phyloP scores from a whole-genome alignment of 164 flowering plant species.

The Liriodendron chinense region DNA sequence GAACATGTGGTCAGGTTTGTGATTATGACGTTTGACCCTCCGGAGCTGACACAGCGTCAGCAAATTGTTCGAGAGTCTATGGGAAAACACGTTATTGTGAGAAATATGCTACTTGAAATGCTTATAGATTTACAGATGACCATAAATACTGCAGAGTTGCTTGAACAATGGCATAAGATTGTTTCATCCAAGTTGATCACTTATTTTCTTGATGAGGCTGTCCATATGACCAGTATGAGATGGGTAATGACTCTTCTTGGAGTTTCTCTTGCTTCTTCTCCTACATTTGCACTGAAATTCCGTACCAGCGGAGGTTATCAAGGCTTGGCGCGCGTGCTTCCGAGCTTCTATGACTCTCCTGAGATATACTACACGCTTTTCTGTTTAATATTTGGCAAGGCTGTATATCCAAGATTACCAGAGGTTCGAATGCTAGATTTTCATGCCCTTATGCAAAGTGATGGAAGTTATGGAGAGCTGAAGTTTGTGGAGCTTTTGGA shows the following conservation, averaged over 20 bases:
- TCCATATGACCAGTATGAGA: constrained; percentile 98
- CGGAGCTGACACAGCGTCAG: constrained; percentile 50
- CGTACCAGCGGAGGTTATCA: constrained; percentile 93
- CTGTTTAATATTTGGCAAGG: constrained; percentile 94
- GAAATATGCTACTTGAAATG: constrained; percentile 98
- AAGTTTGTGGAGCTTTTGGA: constrained; percentile 91
- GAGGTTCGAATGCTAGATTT: constrained; percentile 99
- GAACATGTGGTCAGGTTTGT: constrained; percentile 93
- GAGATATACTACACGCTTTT: constrained; percentile 91
- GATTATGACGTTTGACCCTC: constrained; percentile 98
- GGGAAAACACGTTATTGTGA: constrained; percentile 98
- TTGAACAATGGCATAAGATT: constrained; percentile 97
- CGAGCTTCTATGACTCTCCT: constrained; percentile 95
- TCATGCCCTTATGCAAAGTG: constrained; percentile 92
- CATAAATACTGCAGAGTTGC: constrained; percentile 78
- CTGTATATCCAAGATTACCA: constrained; percentile 96
- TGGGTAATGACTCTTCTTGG: constrained; percentile 99
- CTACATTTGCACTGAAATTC: constrained; percentile 88
- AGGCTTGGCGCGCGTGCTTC: constrained; percentile 76
- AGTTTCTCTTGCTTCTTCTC: constrained; percentile 87
- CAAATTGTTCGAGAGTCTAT: constrained; percentile 77
- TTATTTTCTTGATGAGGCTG: constrained; percentile 96
- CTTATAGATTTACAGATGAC: constrained; percentile 95
- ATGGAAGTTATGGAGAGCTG: constrained; percentile 67
- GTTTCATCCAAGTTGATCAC: constrained; percentile 93